Evolutionary conservation across 2,329 filamentous ascomycete genomes (phyloP).

Genomic region (Ophiostoma australiae): DNA sequence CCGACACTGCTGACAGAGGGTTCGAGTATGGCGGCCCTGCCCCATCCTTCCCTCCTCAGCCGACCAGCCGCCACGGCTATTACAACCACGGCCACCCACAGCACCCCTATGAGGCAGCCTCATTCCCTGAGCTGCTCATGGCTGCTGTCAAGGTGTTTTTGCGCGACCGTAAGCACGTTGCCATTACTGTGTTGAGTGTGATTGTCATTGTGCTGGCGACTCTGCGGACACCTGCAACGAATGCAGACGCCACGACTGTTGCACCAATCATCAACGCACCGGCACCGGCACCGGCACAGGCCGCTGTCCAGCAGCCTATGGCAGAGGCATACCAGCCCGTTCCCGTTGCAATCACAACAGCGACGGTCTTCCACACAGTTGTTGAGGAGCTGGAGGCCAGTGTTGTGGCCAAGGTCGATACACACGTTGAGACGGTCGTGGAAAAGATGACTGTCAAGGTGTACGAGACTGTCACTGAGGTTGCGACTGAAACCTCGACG

Average conservation of each 20-base stretch:
- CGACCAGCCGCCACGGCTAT: not conserved
- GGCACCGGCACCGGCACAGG: not conserved
- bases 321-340: not conserved
- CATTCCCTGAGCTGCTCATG: slow-evolving; percentile 50
- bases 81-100: slow-evolving; percentile 1
- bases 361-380: not conserved
- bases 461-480: slow-evolving; percentile 30
- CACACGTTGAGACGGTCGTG: slow-evolving; percentile 26
- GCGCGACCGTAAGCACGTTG: slow-evolving; percentile 55
- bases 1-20: not conserved
- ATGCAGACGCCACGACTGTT: not conserved
- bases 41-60: not conserved
- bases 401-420: not conserved
- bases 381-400: not conserved
- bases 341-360: not conserved
- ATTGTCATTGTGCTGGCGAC: slow-evolving; percentile 50
- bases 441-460: slow-evolving; percentile 30
- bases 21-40: not conserved
- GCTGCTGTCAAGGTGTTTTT: slow-evolving; percentile 51
- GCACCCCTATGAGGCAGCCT: slow-evolving; percentile 39
- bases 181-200: slow-evolving; percentile 51
- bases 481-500: slow-evolving; percentile 29
- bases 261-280: not conserved
- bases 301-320: not conserved
- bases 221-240: slow-evolving; percentile 34